Evolutionary conservation across 768 basidiomycete species (phyloP), one percentile per base, ranked within the genome.

Genomic region (Pulveroboletus sp.): DNA sequence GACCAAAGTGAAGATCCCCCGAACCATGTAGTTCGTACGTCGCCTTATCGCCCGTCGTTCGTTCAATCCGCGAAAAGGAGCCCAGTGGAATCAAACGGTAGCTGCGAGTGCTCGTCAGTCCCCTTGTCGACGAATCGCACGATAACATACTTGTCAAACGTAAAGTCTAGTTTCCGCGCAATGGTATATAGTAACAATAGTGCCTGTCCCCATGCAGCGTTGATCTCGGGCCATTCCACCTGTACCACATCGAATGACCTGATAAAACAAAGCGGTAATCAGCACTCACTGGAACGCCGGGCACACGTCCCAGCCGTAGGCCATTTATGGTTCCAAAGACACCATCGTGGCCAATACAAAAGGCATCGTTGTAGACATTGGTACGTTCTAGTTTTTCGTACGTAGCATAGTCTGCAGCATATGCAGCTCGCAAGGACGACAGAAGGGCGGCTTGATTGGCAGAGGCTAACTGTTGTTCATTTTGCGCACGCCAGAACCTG

Each of bases 201-300:
- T 0, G 94, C 91, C 64, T 96, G 87, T 2, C 96, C 96, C 93
- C 95, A 96, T 15, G 96, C 96, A 10, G 96, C 96, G 63, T 98
- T 98, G 66, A 98, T 93, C 70, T 99, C 96, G 3, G 91, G 82
- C 94, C 94, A 99, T 64, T 98, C 96, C 28, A 98, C 94, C 83
- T 91, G 54, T 8, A 51, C 33, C n/a, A 38, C 13, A 28, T 56
- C 57, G 48, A 58, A 43, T 50, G 51, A 47, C 50, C 35, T 24
- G 41, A 21, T 14, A 49, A 10, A 27, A 35, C 51, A 50, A 35
- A n/a, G 26, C 32, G 39, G 7, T 39, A 44, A 15, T 43, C 5
- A 24, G 13, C 41, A 73, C 83, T 37, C 64, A 90, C 89, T n/a
- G 83, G 84, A 40, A 88, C 83, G 27, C 84, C 83, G 39, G 89